Evolutionary conservation across 2,329 filamentous ascomycete genomes (phyloP).

Genomic region (Talaromyces atroroseus): DNA sequence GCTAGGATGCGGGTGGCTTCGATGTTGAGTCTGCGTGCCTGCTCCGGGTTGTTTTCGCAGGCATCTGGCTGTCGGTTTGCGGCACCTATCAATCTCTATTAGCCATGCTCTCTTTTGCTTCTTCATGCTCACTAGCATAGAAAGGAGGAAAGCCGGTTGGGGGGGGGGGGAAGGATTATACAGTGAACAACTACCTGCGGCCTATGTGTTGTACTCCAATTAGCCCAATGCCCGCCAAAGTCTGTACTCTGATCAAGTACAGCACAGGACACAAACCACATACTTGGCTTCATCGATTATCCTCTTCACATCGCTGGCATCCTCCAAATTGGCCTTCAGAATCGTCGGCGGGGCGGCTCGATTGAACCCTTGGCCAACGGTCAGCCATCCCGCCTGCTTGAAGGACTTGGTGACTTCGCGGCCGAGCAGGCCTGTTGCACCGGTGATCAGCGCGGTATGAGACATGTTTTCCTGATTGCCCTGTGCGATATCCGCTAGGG

Average conservation of each 20-base stretch:
- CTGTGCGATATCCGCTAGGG: no score
- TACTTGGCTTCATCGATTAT: conserved; percentile 51
- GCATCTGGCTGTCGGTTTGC: conserved; percentile 85
- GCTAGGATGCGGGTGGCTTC: conserved; percentile 64
- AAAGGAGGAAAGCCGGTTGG: conserved; percentile 3
- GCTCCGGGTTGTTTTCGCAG: conserved; percentile 72
- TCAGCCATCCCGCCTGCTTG: conserved; percentile 60
- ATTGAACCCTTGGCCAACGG: conserved; percentile 67
- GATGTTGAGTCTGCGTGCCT: conserved; percentile 68
- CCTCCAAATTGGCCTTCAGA: conserved; percentile 51
- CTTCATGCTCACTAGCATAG: neutral
- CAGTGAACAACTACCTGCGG: conserved; percentile 78
- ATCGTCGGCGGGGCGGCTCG: conserved; percentile 66
- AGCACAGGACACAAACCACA: conserved; percentile 2
- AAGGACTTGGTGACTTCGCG: conserved; percentile 72
- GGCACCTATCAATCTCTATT: conserved; percentile 54
- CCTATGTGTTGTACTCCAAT: conserved; percentile 35
- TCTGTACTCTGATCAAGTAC: neutral
- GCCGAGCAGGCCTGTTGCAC: conserved; percentile 77
- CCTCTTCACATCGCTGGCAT: conserved; percentile 40
- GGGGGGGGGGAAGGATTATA: no score
- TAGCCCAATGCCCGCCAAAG: neutral
- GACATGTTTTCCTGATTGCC: conserved; percentile 22
- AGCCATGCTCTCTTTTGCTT: neutral
- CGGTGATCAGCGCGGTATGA: conserved; percentile 67